phyloP scores from a whole-genome alignment of 495 filamentous ascomycete species.

The Penicillium lagena region DNA sequence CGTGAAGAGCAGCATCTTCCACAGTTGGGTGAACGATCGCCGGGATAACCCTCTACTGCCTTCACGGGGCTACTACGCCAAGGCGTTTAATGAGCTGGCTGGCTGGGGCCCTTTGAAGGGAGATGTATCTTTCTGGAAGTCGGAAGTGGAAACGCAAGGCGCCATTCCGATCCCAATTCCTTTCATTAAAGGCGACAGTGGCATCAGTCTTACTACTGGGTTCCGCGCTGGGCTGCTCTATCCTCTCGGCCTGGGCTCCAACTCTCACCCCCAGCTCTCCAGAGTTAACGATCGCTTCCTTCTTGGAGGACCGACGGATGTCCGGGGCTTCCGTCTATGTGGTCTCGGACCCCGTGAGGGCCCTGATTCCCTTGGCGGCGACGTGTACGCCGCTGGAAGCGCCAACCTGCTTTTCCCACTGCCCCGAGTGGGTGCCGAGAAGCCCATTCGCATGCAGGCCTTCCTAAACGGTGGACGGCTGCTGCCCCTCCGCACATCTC shows the following conservation, averaged over 20 bases:
- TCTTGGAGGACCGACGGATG: conserved; percentile 89
- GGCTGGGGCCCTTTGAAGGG: conserved; percentile 79
- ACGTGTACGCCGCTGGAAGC: conserved; percentile 82
- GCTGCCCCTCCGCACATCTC: conserved; percentile 61
- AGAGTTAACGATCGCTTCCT: conserved; percentile 91
- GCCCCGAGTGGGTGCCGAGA: conserved; percentile 68
- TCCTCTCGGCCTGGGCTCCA: conserved; percentile 50
- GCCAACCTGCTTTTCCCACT: conserved; percentile 79
- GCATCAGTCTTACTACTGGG: conserved; percentile 63
- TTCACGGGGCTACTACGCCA: conserved; percentile 68
- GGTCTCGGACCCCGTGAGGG: conserved; percentile 87
- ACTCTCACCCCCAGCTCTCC: conserved; percentile 50
- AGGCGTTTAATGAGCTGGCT: conserved; percentile 72
- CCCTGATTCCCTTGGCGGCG: conserved; percentile 78
- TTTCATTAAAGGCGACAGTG: conserved; percentile 58
- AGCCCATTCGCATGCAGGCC: conserved; percentile 79
- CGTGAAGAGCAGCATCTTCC: conserved; percentile 77
- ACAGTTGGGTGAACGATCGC: conserved; percentile 72
- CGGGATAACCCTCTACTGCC: conserved; percentile 81
- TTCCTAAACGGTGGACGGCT: conserved; percentile 89
- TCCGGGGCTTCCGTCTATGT: conserved; percentile 84
- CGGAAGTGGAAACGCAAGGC: conserved; percentile 72
- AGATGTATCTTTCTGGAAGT: conserved; percentile 86
- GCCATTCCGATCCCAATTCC: conserved; percentile 67
- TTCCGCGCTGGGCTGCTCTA: conserved; percentile 59